phyloP scores from a whole-genome alignment of 2,329 filamentous ascomycete species.

The Magnaporthiopsis rhizophila region DNA sequence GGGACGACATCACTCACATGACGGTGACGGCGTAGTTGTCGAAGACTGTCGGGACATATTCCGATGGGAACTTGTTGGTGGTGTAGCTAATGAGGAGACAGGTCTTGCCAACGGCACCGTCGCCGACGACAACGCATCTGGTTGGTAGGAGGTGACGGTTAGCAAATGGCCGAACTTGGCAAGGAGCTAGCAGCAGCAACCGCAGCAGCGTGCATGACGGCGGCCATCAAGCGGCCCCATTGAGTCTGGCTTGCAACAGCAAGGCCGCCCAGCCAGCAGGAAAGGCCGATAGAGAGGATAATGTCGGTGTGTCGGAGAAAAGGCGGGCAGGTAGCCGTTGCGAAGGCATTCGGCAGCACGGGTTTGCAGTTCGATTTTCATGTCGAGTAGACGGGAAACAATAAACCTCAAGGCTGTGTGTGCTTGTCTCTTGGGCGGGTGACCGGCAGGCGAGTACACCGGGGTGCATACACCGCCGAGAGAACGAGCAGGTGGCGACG shows the following conservation, averaged over 20 bases:
- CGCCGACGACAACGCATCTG: constrained; percentile 97
- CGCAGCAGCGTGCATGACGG: background rate
- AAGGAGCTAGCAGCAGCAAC: background rate
- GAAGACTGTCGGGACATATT: constrained; percentile 99
- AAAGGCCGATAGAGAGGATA: background rate
- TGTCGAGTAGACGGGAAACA: too few species aligned
- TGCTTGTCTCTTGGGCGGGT: background rate
- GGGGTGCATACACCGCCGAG: background rate
- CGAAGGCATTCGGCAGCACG: background rate
- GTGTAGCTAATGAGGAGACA: constrained; percentile 99
- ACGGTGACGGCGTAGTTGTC: constrained; percentile 99
- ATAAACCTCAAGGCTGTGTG: background rate
- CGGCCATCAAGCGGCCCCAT: background rate
- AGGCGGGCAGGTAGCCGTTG: background rate
- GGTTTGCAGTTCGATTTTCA: background rate
- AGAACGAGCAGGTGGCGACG: background rate
- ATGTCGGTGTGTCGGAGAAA: background rate
- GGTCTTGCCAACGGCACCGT: constrained; percentile 98
- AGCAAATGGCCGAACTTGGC: background rate
- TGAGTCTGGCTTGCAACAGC: background rate
- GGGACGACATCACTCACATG: constrained; percentile 62
- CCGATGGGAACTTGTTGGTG: constrained; percentile 98
- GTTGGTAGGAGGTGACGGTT: constrained; percentile 2
- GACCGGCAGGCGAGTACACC: background rate
- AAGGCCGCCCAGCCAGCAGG: background rate